Conservation (phyloP, 169 alveolate species). For the Plasmodium ovale region DNA sequence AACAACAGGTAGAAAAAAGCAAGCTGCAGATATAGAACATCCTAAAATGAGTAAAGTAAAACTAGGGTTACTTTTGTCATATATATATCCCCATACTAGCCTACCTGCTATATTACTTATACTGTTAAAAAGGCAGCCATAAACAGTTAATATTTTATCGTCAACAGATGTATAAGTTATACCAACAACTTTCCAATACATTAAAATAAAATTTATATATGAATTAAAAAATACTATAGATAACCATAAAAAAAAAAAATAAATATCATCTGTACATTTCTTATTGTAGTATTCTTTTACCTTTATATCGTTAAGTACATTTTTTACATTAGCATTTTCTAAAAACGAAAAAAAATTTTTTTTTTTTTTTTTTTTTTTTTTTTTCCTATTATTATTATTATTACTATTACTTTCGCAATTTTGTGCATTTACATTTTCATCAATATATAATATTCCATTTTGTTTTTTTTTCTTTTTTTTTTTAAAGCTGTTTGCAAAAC, state of each 20-base stretch:
- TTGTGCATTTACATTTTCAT: background rate
- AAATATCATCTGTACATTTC: slow-evolving; percentile 54
- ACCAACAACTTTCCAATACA: slow-evolving; percentile 73
- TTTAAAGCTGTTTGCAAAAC: slow-evolving; percentile 15
- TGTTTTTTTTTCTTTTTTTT: slow-evolving; percentile 44
- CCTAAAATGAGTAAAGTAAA: slow-evolving; percentile 41
- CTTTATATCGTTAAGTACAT: background rate
- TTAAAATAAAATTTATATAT: slow-evolving; percentile 44
- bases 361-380: no score
- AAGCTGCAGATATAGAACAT: background rate
- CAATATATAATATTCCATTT: background rate
- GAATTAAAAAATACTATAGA: slow-evolving; percentile 45
- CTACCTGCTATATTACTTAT: slow-evolving; percentile 48
- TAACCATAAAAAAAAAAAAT: slow-evolving; percentile 38
- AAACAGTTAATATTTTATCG: slow-evolving; percentile 30
- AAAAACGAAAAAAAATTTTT: background rate
- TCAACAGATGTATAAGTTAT: slow-evolving; percentile 43
- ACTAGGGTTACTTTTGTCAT: slow-evolving; percentile 13
- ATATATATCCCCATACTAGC: slow-evolving; percentile 41
- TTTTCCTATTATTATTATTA: no score
- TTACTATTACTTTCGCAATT: no score
- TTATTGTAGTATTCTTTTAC: slow-evolving; percentile 24
- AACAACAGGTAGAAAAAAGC: slow-evolving; percentile 42
- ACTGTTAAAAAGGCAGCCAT: slow-evolving; percentile 58
- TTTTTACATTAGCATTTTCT: background rate